Evolutionary conservation across 495 filamentous ascomycete genomes (phyloP), one percentile per base, ranked within the genome.

Genomic region (Umbilicaria muhlenbergii): DNA sequence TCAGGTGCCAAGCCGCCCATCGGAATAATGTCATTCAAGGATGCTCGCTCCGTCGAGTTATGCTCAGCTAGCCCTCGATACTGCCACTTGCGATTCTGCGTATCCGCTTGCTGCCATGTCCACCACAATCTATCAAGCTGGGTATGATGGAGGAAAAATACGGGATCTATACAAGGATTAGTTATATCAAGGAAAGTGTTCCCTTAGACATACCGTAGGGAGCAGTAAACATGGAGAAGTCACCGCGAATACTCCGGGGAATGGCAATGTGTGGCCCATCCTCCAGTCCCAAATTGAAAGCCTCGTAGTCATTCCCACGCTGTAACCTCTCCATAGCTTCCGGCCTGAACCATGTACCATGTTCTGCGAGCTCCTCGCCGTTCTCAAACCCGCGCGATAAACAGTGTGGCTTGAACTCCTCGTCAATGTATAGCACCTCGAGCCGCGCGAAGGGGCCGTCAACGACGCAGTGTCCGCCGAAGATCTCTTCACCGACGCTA

Each of bases 81-180:
- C 35, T 40, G 15, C 14, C 34, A 37, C 34, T 11, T 16, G 10
- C 53, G 47, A 39, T 42, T 51, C 10, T 18, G 38, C 10, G 50
- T 53, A 48, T 67, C 55, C 28, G 62, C 51, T 50, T 69, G 61
- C 53, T 77, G 73, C 75, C 75, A 80, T 14, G 62, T 52, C 60
- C 64, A 67, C 73, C 73, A 80, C 13, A 77, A 31, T 1, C 73
- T 65, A 51, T 77, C 75, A 0, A 78, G 54, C 49, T 73, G 63
- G 4, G 59, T 62, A 47, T 77, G 72, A 50, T 78, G 74, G 41
- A 77, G 62, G 49, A 68, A 72, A 51, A 77, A 77, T 0, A 71
- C 52, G 4, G 73, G 74, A 46, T 80, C 75, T 34, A 11, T 8
- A 42, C 5, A 34, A 3, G 14, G 8, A 32, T 39, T 24, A 49